Base-by-base conservation (phyloP, 345 rosid species). In the Clarkia xantiana region DNA sequence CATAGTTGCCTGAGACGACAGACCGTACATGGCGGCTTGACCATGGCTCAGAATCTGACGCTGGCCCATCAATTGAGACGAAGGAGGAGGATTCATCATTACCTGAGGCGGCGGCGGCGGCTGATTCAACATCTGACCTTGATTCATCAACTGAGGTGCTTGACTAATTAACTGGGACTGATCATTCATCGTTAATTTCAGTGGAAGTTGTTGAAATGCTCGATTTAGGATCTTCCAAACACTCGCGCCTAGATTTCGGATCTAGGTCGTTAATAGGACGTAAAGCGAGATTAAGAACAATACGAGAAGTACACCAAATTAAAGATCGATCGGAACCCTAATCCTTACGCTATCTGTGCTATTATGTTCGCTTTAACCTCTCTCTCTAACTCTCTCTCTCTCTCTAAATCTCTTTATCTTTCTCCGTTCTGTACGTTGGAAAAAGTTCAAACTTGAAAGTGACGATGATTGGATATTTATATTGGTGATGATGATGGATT, bases 101-200 rank as follows among this genome's bases (percentile, higher is more conserved):
- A 7, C 23, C 25, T 10, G 54, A 41, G 4, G 54, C 55, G 10
- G n/a, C 47, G 43, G 34, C 45, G 20, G 60, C 34, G 65, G 74
- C 62, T 41, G 74, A 10, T 19, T 65, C 59, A 66, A 59, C 63
- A 57, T 54, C 44, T 59, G 68, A 13, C 43, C 49, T 6, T 48
- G 47, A 16, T 19, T 17, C 55, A 29, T 44, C 62, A 49, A 40
- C 39, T 51, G 54, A 40, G 48, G 42, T 9, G 58, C 50, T 11
- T 53, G 63, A 9, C 53, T 62, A 59, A 62, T 70, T 62, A 72
- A 61, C 71, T 54, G 77, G 7, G 72, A 58, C 54, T 67, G 75
- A 63, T 72, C 87, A 72, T 77, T 80, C 94, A 80, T 79, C 53
- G 41, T 14, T 29, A n/a, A 11, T 8, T 9, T 14, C 38, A 18